A percentile compares a stretch with the other conserved stretches of the same genome.
phyloP scores from a whole-genome alignment of 768 basidiomycete species.

The Suillus tomentosus region DNA sequence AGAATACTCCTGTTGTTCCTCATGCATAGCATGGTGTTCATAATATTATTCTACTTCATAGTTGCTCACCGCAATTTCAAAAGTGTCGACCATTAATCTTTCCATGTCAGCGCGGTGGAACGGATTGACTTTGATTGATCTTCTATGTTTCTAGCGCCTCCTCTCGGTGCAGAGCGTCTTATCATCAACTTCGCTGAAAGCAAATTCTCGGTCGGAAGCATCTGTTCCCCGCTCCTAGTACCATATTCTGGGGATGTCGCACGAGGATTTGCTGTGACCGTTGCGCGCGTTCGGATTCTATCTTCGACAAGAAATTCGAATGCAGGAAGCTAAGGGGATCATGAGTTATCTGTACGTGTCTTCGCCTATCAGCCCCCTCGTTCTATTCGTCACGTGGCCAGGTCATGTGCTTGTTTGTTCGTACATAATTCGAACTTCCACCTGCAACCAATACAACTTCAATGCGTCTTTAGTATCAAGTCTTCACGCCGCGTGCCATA shows the following conservation, averaged over 20 bases:
- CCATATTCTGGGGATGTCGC: too few species aligned
- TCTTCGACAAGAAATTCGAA: background rate
- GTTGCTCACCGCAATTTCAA: background rate
- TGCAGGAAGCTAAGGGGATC: background rate
- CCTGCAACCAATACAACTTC: background rate
- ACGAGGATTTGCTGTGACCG: background rate
- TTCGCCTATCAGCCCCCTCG: background rate
- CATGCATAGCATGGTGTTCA: background rate
- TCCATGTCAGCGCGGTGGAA: background rate
- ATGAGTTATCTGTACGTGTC: background rate
- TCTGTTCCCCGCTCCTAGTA: background rate
- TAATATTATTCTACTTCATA: background rate
- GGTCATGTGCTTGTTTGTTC: background rate
- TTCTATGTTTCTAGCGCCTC: background rate
- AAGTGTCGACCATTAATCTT: background rate
- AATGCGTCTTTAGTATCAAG: background rate
- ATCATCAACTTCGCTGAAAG: background rate
- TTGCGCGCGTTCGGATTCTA: too few species aligned
- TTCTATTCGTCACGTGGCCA: background rate
- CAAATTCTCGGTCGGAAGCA: background rate
- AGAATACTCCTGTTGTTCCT: background rate
- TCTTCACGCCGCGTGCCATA: background rate
- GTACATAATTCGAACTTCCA: background rate
- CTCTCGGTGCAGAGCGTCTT: background rate
- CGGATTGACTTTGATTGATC: background rate